Evolutionary conservation across 108 stramenopile species (phyloP).

Genomic region (Schizochytrium sp.): DNA sequence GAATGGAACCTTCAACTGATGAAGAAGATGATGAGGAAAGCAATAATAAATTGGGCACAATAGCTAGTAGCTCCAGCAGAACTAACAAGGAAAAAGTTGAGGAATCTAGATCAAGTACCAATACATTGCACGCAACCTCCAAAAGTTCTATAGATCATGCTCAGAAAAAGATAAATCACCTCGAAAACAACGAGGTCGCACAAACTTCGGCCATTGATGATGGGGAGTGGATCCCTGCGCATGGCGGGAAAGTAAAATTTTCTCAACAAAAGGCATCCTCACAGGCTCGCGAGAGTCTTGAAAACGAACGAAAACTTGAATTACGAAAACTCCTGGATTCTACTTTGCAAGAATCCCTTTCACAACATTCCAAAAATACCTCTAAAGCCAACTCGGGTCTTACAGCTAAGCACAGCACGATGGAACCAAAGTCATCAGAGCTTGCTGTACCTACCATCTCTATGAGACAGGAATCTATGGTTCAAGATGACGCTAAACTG

Average conservation of each 20-base stretch:
- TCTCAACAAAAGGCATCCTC: background rate
- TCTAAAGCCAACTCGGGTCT: no score
- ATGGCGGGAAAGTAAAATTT: constrained; percentile 49
- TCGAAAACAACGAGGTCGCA: background rate
- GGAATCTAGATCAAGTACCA: no score
- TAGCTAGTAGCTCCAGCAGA: no score
- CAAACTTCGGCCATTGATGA: background rate
- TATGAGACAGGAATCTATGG: no score
- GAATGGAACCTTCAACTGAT: background rate
- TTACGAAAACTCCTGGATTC: background rate
- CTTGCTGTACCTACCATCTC: no score
- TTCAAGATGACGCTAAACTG: no score
- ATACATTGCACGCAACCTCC: no score
- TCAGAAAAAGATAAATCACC: background rate
- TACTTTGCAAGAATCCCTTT: constrained; percentile 11
- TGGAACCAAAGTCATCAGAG: no score
- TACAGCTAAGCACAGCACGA: no score
- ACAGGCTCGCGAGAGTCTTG: background rate
- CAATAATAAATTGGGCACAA: no score
- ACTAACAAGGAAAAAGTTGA: no score
- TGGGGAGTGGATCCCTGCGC: constrained; percentile 7
- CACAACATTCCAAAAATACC: background rate
- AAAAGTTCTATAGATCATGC: background rate
- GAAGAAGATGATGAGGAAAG: constrained; percentile 17
- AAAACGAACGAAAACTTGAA: background rate